These are phyloP conservation scores for Trichoderma semiorbis DNA, from an alignment of 2,329 filamentous ascomycete genomes.

Conservation along the genomic window DNA sequence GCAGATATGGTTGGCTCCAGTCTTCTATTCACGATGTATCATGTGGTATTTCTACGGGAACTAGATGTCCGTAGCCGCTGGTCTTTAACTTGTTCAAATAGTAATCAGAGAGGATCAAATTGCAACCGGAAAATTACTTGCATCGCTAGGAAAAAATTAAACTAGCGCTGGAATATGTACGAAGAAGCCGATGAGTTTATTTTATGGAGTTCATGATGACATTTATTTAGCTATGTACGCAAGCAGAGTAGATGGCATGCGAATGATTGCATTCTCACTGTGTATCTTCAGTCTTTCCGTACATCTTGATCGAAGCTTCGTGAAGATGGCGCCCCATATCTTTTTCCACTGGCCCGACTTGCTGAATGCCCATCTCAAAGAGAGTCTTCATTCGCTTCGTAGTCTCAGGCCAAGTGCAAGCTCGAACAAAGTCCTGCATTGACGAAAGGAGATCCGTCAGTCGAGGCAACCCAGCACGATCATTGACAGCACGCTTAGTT, in stretches of 20 bases:
- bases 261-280: neutral
- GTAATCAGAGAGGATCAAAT: neutral
- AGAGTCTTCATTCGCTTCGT: neutral
- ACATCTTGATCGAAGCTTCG: neutral
- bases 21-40: neutral
- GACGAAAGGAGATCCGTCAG: neutral
- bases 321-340: neutral
- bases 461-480: neutral
- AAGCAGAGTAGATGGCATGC: neutral
- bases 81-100: neutral
- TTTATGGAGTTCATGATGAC: neutral
- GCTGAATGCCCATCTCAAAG: neutral
- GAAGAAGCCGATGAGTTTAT: neutral
- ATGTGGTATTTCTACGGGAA: accelerated
- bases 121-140: neutral
- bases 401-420: neutral
- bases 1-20: neutral
- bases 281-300: neutral
- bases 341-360: neutral
- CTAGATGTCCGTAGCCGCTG: neutral
- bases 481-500: neutral
- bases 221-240: neutral
- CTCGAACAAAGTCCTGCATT: neutral
- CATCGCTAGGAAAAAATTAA: neutral
- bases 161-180: neutral